phyloP scores from a whole-genome alignment of 2,329 filamentous ascomycete species.

The Neonectria ditissima region DNA sequence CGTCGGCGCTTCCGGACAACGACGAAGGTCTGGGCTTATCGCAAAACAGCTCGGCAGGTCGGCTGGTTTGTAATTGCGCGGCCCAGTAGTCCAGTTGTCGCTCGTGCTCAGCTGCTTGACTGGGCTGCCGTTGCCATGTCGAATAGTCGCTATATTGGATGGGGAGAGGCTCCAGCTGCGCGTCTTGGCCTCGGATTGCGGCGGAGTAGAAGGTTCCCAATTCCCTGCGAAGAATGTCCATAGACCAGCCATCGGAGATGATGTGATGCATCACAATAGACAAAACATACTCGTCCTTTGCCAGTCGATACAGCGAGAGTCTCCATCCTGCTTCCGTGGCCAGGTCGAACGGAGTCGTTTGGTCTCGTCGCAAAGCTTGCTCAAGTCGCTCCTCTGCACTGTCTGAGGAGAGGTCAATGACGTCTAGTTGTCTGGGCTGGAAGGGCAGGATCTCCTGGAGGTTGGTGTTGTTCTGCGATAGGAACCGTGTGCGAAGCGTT shows the following conservation, averaged over 20 bases:
- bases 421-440: neutral
- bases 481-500: neutral
- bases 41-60: constrained; percentile 25
- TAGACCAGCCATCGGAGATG: constrained; percentile 46
- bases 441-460: neutral
- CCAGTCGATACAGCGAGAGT: constrained; percentile 26
- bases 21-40: constrained; percentile 22
- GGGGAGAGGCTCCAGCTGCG: constrained; percentile 29
- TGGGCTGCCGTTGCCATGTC: constrained; percentile 8
- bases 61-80: constrained; percentile 12
- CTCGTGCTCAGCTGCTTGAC: constrained; percentile 2
- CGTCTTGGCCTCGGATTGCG: constrained; percentile 24
- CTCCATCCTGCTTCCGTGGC: constrained; percentile 38
- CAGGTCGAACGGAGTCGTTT: constrained; percentile 41
- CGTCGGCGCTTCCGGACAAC: constrained; percentile 30
- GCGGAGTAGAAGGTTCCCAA: constrained; percentile 15
- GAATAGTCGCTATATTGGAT: constrained; percentile 43
- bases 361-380: constrained; percentile 19
- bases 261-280: constrained; percentile 48
- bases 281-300: constrained; percentile 34
- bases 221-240: constrained; percentile 16
- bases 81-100: constrained; percentile 25
- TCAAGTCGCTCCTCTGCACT: constrained; percentile 8
- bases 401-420: neutral
- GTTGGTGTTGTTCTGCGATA: neutral